A percentile compares a stretch with the other conserved stretches of the same genome.
Conservation (phyloP, 306 rosid genomes). For the Echinosophora koreensis region DNA sequence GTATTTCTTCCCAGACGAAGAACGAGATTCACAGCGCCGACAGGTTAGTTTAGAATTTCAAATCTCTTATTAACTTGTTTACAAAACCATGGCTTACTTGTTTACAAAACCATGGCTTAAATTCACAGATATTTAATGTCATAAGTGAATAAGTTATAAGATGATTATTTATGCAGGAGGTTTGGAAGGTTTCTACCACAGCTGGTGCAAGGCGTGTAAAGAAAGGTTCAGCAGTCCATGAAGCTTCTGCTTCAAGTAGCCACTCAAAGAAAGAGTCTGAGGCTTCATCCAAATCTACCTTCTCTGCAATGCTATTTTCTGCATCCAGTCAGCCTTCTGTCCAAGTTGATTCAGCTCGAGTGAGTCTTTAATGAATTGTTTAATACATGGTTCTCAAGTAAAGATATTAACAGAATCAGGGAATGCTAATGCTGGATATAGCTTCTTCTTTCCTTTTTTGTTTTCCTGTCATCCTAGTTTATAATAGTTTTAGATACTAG, state of each 20-base stretch:
- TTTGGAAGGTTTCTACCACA: constrained; percentile 96
- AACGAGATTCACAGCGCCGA: constrained; percentile 84
- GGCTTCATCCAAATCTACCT: constrained; percentile 60
- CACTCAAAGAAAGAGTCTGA: constrained; percentile 69
- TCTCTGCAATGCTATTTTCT: constrained; percentile 53
- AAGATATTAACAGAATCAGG: constrained; percentile 17
- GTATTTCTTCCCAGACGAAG: constrained; percentile 91
- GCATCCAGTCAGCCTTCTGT: constrained; percentile 54
- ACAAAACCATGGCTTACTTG: constrained; percentile 26
- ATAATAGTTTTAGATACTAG: constrained; percentile 21
- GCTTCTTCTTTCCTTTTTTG: neutral
- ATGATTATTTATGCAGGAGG: constrained; percentile 71
- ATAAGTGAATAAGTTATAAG: neutral
- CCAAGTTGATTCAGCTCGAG: constrained; percentile 66
- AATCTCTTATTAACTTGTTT: constrained; percentile 14
- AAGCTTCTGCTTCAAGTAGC: constrained; percentile 60
- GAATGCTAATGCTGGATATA: constrained; percentile 22
- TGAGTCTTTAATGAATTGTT: constrained; percentile 52
- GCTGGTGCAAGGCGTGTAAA: constrained; percentile 89
- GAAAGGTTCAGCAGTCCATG: constrained; percentile 69
- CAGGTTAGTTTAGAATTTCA: constrained; percentile 67
- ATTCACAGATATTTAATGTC: constrained; percentile 36
- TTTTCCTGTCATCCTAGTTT: constrained; percentile 7
- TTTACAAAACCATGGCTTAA: constrained; percentile 29
- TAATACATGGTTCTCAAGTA: constrained; percentile 43